Percentiles rank a stretch among this genome's conserved stretches.
phyloP scores from a whole-genome alignment of 805 yeast genomes.

The Spathaspora arborariae region DNA sequence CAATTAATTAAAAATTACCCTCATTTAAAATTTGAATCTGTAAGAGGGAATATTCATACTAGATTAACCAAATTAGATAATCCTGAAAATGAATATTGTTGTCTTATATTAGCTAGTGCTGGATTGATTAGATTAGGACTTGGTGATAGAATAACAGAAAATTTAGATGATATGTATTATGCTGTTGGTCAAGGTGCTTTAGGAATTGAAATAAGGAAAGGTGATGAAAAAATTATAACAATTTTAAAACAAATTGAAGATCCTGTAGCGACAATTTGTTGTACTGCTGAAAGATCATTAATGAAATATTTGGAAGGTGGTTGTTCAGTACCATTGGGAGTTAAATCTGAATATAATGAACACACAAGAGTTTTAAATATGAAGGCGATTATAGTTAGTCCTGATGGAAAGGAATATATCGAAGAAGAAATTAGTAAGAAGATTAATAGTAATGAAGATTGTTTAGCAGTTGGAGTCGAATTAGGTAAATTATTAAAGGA shows the following conservation, averaged over 20 bases:
- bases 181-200: conserved; percentile 99
- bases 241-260: conserved; percentile 67
- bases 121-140: conserved; percentile 77
- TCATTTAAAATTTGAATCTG: conserved; percentile 69
- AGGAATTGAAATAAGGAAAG: conserved; percentile 82
- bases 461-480: conserved; percentile 63
- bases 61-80: conserved; percentile 79
- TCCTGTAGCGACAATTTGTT: conserved; percentile 61
- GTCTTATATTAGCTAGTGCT: conserved; percentile 88
- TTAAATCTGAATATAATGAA: conserved; percentile 53
- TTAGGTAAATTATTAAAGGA: conserved; percentile 65
- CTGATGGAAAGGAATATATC: conserved; percentile 73
- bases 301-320: conserved; percentile 94
- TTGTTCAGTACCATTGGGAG: conserved; percentile 97
- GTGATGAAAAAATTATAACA: conserved; percentile 54
- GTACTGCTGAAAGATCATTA: conserved; percentile 83
- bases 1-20: conserved; percentile 82
- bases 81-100: conserved; percentile 43
- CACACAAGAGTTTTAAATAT: conserved; percentile 44
- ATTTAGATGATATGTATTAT: conserved; percentile 78
- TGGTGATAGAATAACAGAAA: conserved; percentile 69
- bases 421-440: conserved; percentile 45
- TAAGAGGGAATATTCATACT: conserved; percentile 78
- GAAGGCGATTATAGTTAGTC: conserved; percentile 74
- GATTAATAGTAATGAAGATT: conserved; percentile 51